Percentiles rank a stretch among this genome's conserved stretches.
phyloP scores from a whole-genome alignment of 2,329 filamentous ascomycete species.

The Epichloe bromicola region DNA sequence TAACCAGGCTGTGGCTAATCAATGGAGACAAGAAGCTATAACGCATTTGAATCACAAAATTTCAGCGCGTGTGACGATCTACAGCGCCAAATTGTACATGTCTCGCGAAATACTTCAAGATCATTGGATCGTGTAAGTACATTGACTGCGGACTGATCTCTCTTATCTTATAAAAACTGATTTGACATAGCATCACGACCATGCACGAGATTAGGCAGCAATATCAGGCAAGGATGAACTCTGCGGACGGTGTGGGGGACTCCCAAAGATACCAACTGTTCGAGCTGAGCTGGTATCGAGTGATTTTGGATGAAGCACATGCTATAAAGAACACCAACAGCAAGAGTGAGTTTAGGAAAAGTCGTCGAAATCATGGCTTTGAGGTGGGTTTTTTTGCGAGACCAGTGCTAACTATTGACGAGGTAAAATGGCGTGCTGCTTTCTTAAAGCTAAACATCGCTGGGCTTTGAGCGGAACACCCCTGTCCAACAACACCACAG shows the following conservation, averaged over 20 bases:
- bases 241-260: too few species aligned
- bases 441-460: slow-evolving; percentile 16
- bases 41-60: slow-evolving; percentile 11
- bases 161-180: not conserved
- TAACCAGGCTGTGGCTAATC: slow-evolving; percentile 8
- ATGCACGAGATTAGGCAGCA: slow-evolving; percentile 15
- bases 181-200: slow-evolving; percentile 14
- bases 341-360: slow-evolving; percentile 13
- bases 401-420: not conserved
- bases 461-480: slow-evolving; percentile 26
- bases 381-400: not conserved
- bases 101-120: not conserved
- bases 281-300: slow-evolving; percentile 28
- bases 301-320: slow-evolving; percentile 46
- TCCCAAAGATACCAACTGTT: not conserved
- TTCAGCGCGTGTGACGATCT: slow-evolving; percentile 1
- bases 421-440: slow-evolving; percentile 11
- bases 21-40: slow-evolving; percentile 18
- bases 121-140: not conserved
- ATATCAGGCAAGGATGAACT: not conserved
- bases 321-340: slow-evolving; percentile 35
- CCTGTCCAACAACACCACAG: slow-evolving; percentile 17
- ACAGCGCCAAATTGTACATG: not conserved
- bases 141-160: not conserved
- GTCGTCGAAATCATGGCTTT: not conserved